These are phyloP conservation scores for Aspergillus udagawae DNA, from an alignment of 2,329 filamentous ascomycete species.

Conservation along the genomic window DNA sequence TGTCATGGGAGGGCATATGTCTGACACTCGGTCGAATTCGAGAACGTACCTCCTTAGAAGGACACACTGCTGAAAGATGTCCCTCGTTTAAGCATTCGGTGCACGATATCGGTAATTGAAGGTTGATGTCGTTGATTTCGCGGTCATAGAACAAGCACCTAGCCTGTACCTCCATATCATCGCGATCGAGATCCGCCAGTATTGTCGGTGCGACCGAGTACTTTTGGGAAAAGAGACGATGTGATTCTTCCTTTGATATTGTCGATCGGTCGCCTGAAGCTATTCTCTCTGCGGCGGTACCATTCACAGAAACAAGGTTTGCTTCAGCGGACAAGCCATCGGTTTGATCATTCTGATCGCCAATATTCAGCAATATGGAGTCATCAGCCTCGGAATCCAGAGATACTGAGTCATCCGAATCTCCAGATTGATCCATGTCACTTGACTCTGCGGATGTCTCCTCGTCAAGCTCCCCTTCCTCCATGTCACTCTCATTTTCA, in stretches of 20 bases:
- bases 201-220: constrained; percentile 31
- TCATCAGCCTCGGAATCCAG: constrained; percentile 36
- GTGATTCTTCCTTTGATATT: constrained; percentile 32
- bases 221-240: constrained; percentile 29
- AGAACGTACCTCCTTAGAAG: constrained; percentile 37
- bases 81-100: constrained; percentile 40
- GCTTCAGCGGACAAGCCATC: constrained; percentile 11
- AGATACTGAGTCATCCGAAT: constrained; percentile 30
- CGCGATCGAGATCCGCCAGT: constrained; percentile 35
- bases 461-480: constrained; percentile 28
- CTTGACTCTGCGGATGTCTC: constrained; percentile 13
- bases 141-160: constrained; percentile 39
- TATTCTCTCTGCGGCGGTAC: not conserved
- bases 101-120: constrained; percentile 40
- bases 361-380: constrained; percentile 42
- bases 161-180: constrained; percentile 39
- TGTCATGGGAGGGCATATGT: not conserved
- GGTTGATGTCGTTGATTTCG: constrained; percentile 35
- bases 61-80: constrained; percentile 42
- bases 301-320: constrained; percentile 6
- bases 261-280: not conserved
- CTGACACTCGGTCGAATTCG: not conserved
- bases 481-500: constrained; percentile 12
- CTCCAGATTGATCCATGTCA: constrained; percentile 18
- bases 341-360: constrained; percentile 16